Conservation (phyloP, 1,139 yeast species). For the Magnusiomyces suaveolens region DNA sequence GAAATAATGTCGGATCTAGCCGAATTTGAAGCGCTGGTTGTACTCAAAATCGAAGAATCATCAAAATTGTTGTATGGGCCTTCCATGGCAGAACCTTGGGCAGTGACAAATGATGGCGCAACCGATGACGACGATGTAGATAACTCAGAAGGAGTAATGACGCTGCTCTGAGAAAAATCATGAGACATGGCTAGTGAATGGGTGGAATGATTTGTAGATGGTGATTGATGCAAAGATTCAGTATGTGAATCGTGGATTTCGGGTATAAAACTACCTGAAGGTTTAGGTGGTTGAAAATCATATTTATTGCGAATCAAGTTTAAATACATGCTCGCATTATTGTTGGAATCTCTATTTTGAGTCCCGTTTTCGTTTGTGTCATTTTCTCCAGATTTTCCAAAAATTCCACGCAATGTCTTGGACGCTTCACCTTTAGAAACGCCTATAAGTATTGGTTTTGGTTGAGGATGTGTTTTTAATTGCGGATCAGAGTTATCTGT, state of each 20-base stretch:
- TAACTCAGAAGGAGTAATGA: background rate
- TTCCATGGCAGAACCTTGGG: conserved; percentile 2
- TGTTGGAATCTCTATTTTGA: background rate
- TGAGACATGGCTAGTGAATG: background rate
- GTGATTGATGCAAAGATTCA: background rate
- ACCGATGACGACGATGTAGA: conserved; percentile 5
- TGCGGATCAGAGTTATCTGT: background rate
- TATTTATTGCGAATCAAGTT: background rate
- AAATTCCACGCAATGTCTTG: background rate
- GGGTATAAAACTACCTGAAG: background rate
- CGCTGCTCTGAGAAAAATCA: background rate
- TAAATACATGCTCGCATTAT: background rate
- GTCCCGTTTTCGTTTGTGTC: background rate
- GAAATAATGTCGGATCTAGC: background rate
- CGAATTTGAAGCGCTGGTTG: background rate
- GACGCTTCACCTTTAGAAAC: conserved; percentile 1
- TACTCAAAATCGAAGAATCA: background rate
- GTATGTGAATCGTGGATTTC: background rate
- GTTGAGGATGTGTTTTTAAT: conserved; percentile 2
- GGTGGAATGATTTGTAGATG: too few species aligned
- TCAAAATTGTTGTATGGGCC: background rate
- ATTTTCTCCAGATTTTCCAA: background rate
- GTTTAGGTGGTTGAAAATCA: background rate
- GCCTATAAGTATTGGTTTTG: conserved; percentile 1
- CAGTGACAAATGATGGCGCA: conserved; percentile 11